Evolutionary conservation across 495 filamentous ascomycete species (phyloP), one percentile per base, ranked within the genome.

Genomic region (Neurospora sp.): DNA sequence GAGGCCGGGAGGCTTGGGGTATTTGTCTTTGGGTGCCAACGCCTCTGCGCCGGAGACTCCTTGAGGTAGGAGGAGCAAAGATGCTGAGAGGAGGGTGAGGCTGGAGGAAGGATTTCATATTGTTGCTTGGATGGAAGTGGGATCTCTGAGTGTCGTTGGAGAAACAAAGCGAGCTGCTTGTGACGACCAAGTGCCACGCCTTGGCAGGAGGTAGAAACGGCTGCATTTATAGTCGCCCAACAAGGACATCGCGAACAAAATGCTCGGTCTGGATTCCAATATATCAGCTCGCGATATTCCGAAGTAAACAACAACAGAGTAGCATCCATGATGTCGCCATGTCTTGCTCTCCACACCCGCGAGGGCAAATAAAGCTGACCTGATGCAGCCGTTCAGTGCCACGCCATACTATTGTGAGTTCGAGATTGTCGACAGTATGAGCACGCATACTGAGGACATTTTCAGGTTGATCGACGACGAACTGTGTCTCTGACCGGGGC

Each of bases 391-490:
- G 44, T 5, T 46, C 7, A 46, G 18, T 46, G 44, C 44, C 44
- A 46, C n/a, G 7, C 16, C 44, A 46, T 46, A 46, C 42, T 46
- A 46, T 46, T 31, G 27, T 78, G 46, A 79, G 75, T 74, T 84
- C 81, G 5, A 86, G 74, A 23, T 75, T 38, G 14, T 83, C 80
- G 5, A 76, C 72, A 39, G 82, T 78, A 44, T 80, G 75, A 14
- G 70, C 73, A 69, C 79, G 77, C 46, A 80, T 75, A 74, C 76
- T 73, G 10, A 87, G 75, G 10, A 81, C 77, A 8, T 75, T 69
- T 74, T 86, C 84, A n/a, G 86, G 82, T 77, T 87, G 85, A 23
- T 85, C 81, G 35, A 79, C 74, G 41, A 87, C 80, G 78, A 82
- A 87, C 71, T 82, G 78, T 7, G 80, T 75, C 46, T 84, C 78